Conservation (phyloP, 805 yeast genomes). For the Metschnikowia vanudenii region DNA sequence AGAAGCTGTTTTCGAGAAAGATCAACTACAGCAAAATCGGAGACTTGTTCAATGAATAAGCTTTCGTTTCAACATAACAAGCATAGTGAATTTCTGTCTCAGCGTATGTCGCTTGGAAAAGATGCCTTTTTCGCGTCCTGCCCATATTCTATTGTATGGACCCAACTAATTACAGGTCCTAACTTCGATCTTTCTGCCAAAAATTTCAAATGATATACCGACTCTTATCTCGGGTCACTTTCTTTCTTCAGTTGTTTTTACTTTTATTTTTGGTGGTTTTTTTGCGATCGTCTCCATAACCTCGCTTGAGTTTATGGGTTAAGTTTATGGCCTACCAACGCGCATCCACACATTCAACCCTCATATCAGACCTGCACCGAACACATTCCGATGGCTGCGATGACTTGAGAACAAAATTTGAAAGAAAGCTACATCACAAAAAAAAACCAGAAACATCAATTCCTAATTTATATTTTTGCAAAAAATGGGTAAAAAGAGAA, state of each 20-base stretch:
- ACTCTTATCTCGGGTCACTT: no score
- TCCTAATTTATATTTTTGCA: no score
- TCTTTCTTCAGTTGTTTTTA: no score
- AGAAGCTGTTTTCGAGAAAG: slow-evolving; percentile 79
- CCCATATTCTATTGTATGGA: no score
- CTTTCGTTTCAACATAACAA: neutral
- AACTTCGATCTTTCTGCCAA: no score
- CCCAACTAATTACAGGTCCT: no score
- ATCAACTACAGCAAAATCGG: slow-evolving; percentile 84
- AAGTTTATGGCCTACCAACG: no score
- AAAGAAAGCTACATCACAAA: neutral
- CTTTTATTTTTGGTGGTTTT: no score
- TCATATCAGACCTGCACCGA: slow-evolving; percentile 1
- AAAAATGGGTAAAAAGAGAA: slow-evolving; percentile 79
- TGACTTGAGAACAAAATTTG: slow-evolving; percentile 11
- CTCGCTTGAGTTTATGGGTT: no score
- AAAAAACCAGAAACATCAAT: neutral
- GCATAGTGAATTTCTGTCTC: neutral
- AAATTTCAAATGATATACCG: no score
- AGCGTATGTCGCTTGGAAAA: neutral
- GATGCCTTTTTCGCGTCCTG: neutral
- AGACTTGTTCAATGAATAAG: slow-evolving; percentile 35
- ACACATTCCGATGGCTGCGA: slow-evolving; percentile 14
- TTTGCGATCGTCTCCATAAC: no score
- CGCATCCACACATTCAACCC: neutral